A percentile compares a stretch with the other conserved stretches of the same genome.
Evolutionary conservation across 345 rosid species (phyloP).

Genomic region (Eucalyptus tenuipes): DNA sequence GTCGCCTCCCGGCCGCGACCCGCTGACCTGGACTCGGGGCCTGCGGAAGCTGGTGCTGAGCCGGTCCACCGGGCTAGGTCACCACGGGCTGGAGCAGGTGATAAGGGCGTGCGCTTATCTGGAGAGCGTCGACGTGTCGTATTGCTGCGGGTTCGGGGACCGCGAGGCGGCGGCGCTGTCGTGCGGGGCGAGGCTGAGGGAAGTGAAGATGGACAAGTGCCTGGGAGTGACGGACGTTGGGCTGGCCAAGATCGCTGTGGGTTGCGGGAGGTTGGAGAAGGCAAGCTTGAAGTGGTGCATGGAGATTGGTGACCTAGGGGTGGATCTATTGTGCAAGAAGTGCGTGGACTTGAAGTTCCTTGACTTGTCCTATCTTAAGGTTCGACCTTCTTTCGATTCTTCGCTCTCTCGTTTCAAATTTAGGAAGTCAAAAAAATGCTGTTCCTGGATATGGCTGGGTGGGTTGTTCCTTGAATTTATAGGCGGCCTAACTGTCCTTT

Average conservation of each 20-base stretch:
- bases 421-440: not conserved
- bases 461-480: not conserved
- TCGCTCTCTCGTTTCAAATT: not conserved
- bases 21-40: constrained; percentile 17
- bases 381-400: constrained; percentile 27
- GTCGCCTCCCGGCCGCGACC: not conserved
- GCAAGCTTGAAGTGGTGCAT: constrained; percentile 93
- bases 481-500: not conserved
- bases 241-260: constrained; percentile 65
- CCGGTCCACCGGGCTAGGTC: constrained; percentile 52
- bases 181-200: constrained; percentile 41
- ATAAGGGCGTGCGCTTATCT: constrained; percentile 38
- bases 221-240: constrained; percentile 77
- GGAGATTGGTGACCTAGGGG: constrained; percentile 75
- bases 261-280: constrained; percentile 50
- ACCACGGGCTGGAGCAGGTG: constrained; percentile 46
- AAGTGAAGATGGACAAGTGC: constrained; percentile 75
- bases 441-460: not conserved
- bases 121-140: constrained; percentile 67
- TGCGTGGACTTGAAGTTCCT: constrained; percentile 47
- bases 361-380: constrained; percentile 86
- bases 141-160: constrained; percentile 63
- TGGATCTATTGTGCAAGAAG: constrained; percentile 82
- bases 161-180: constrained; percentile 84
- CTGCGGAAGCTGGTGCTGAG: constrained; percentile 45